Percentiles rank a stretch among this genome's conserved stretches.
These are phyloP conservation scores for Penicillium sp. DNA, from an alignment of 2,329 filamentous ascomycete species.

Conservation along the genomic window DNA sequence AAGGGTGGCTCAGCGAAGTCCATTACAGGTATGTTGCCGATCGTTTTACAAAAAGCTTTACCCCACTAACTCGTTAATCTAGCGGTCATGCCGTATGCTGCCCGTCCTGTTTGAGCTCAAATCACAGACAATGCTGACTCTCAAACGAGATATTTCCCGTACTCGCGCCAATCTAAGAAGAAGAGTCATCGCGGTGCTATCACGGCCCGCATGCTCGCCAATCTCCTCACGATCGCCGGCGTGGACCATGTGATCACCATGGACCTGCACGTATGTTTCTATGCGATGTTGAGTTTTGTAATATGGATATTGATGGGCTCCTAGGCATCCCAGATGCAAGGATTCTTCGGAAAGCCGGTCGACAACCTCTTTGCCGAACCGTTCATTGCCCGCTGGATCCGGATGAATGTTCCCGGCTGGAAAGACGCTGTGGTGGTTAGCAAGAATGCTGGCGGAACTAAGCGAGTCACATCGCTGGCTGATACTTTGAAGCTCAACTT, in stretches of 20 bases:
- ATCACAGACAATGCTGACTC: constrained; percentile 39
- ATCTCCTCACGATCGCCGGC: constrained; percentile 86
- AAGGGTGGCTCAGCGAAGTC: constrained; percentile 97
- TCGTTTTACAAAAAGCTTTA: constrained; percentile 2
- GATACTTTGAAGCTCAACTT: constrained; percentile 97
- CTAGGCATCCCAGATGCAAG: constrained; percentile 92
- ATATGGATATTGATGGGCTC: constrained; percentile 16
- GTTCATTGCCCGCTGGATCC: constrained; percentile 92
- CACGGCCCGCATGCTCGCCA: constrained; percentile 94
- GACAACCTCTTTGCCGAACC: constrained; percentile 97
- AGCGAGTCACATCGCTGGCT: constrained; percentile 91
- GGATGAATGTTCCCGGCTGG: constrained; percentile 83
- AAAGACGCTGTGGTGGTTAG: constrained; percentile 89
- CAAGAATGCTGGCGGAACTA: constrained; percentile 96
- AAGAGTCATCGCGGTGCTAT: constrained; percentile 96
- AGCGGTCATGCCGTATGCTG: constrained; percentile 51
- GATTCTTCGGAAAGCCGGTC: constrained; percentile 96
- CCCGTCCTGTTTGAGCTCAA: constrained; percentile 27
- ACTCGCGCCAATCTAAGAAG: constrained; percentile 98
- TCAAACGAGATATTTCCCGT: constrained; percentile 76
- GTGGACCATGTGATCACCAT: constrained; percentile 98
- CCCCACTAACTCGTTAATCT: constrained; percentile 16
- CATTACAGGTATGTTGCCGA: constrained; percentile 71
- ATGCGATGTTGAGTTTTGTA: constrained; percentile 1
- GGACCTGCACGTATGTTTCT: constrained; percentile 71